Percentiles rank a stretch among this genome's conserved stretches.
Conservation (phyloP, 495 filamentous ascomycete species). For the Barbatosphaeria neglecta region DNA sequence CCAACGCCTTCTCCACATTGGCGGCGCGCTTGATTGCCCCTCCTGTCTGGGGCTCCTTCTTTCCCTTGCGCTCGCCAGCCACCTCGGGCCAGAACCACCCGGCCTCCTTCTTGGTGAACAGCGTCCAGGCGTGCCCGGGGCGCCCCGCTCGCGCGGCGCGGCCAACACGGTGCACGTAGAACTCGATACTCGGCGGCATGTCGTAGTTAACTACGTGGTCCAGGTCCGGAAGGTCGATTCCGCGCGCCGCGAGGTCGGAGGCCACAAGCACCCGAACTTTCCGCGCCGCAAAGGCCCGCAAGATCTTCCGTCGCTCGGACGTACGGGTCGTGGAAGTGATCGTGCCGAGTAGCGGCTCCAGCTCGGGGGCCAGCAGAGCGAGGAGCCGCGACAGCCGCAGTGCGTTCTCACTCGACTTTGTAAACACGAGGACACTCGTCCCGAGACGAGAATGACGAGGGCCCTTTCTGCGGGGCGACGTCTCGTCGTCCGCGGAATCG, state of each 20-base stretch:
- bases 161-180: conserved; percentile 88
- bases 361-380: conserved; percentile 48
- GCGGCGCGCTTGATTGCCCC: conserved; percentile 7
- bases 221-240: conserved; percentile 72
- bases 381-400: conserved; percentile 70
- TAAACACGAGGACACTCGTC: conserved; percentile 67
- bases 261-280: conserved; percentile 68
- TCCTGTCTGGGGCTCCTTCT: conserved; percentile 3
- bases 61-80: conserved; percentile 32
- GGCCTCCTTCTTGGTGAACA: conserved; percentile 66
- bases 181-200: conserved; percentile 63
- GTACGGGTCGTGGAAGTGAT: conserved; percentile 66
- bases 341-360: conserved; percentile 47
- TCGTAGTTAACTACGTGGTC: conserved; percentile 92
- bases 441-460: not conserved
- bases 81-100: conserved; percentile 82
- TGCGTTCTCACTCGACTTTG: conserved; percentile 74
- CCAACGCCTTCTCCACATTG: conserved; percentile 15
- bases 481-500: not conserved
- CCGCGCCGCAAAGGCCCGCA: conserved; percentile 50
- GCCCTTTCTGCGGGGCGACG: not conserved
- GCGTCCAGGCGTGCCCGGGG: conserved; percentile 67
- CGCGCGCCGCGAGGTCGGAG: conserved; percentile 83
- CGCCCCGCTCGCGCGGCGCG: conserved; percentile 79
- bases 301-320: conserved; percentile 43